Conservation (phyloP, 805 yeast species). For the Jamesozyma gamospora region DNA sequence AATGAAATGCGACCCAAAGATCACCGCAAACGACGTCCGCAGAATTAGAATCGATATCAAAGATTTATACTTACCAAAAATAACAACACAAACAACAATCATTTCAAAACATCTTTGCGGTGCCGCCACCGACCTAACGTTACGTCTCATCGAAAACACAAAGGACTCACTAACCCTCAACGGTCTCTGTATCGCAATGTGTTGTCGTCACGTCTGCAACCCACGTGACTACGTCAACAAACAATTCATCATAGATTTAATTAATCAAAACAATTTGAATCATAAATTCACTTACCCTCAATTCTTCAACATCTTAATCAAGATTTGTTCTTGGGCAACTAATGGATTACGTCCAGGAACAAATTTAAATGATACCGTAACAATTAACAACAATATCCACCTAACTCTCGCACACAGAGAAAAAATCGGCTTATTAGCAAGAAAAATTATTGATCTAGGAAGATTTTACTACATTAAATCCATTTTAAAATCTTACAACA, state of each 20-base stretch:
- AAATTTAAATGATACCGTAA: slow-evolving; percentile 28
- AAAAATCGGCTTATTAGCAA: slow-evolving; percentile 52
- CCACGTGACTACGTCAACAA: slow-evolving; percentile 34
- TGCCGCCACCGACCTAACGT: slow-evolving; percentile 82
- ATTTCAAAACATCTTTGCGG: slow-evolving; percentile 90
- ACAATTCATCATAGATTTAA: slow-evolving; percentile 25
- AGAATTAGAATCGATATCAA: slow-evolving; percentile 60
- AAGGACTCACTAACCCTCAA: too few species aligned
- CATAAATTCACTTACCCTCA: slow-evolving; percentile 13
- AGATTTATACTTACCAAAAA: slow-evolving; percentile 48
- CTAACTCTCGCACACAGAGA: slow-evolving; percentile 42
- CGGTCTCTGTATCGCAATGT: slow-evolving; percentile 79
- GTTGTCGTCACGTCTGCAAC: slow-evolving; percentile 80
- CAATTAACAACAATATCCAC: neutral
- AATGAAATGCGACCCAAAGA: slow-evolving; percentile 67
- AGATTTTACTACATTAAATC: slow-evolving; percentile 33
- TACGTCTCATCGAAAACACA: slow-evolving; percentile 50
- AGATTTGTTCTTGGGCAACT: slow-evolving; percentile 83
- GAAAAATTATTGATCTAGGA: slow-evolving; percentile 68
- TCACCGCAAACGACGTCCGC: slow-evolving; percentile 41
- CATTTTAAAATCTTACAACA: slow-evolving; percentile 26
- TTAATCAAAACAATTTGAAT: slow-evolving; percentile 27
- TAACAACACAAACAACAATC: slow-evolving; percentile 35
- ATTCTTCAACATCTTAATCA: slow-evolving; percentile 42
- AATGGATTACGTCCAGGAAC: slow-evolving; percentile 46